phyloP scores from a whole-genome alignment of 345 rosid species.

The Populus pruinosa region DNA sequence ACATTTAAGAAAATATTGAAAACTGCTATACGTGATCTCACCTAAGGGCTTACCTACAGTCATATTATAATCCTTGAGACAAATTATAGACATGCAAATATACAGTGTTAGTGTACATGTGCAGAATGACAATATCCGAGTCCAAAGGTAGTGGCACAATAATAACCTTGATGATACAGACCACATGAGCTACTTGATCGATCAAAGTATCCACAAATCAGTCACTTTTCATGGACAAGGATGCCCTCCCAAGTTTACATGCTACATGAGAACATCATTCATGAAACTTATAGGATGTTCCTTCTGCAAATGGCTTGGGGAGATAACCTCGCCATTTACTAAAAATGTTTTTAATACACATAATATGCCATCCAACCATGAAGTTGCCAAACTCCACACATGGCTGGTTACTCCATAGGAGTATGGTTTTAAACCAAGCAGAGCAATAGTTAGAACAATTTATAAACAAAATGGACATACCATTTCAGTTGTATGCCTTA shows the following conservation, averaged over 20 bases:
- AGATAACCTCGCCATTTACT: neutral
- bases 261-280: neutral
- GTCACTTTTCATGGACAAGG: neutral
- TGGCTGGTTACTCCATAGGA: neutral
- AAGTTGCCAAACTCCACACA: neutral
- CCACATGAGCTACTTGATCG: neutral
- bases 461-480: neutral
- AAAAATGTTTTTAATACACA: neutral
- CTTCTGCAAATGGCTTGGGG: neutral
- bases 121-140: neutral
- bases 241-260: neutral
- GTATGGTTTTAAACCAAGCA: neutral
- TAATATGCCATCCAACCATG: neutral
- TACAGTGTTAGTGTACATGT: neutral
- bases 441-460: neutral
- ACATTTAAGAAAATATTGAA: neutral
- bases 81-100: neutral
- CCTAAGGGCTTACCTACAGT: neutral
- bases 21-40: neutral
- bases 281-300: neutral
- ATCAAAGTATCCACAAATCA: neutral
- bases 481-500: neutral
- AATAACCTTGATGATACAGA: neutral
- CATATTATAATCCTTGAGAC: neutral
- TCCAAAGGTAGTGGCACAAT: neutral